phyloP scores from a whole-genome alignment of 192 early-diverging fungal species.

The Coemansia javaensis region DNA sequence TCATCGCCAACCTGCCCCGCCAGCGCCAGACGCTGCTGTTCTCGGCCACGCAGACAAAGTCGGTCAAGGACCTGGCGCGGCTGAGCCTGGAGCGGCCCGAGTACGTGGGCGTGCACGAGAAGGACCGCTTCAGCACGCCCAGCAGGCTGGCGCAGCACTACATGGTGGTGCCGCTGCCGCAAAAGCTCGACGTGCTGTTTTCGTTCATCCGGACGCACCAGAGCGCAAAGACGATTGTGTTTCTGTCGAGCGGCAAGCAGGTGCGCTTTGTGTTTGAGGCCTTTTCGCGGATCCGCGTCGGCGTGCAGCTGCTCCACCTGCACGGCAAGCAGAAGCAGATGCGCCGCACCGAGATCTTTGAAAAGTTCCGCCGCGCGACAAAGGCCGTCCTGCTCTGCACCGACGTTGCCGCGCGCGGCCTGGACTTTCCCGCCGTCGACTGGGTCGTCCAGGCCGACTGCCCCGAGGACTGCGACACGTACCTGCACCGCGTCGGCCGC shows the following conservation, averaged over 20 bases:
- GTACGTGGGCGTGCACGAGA: conserved; percentile 92
- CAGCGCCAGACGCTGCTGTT: conserved; percentile 91
- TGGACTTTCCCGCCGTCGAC: conserved; percentile 97
- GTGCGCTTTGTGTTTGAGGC: conserved; percentile 91
- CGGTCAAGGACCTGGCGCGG: conserved; percentile 89
- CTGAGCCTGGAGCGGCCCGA: conserved; percentile 86
- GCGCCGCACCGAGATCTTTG: conserved; percentile 90
- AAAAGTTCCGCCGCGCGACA: conserved; percentile 75
- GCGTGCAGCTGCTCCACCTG: conserved; percentile 82
- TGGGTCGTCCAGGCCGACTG: conserved; percentile 99
- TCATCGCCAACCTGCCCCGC: conserved; percentile 75
- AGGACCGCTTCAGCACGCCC: conserved; percentile 75
- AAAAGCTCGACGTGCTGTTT: conserved; percentile 94
- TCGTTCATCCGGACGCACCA: conserved; percentile 95
- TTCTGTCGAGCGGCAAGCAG: conserved; percentile 95
- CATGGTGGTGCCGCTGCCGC: conserved; percentile 71
- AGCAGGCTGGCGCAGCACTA: conserved; percentile 80
- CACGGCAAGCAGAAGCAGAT: conserved; percentile 98
- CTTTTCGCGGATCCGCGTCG: conserved; percentile 93
- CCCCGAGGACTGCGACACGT: conserved; percentile 93
- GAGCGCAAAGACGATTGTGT: conserved; percentile 84
- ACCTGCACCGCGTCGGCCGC: conserved; percentile 97
- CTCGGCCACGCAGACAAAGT: conserved; percentile 96
- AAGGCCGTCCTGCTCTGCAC: conserved; percentile 84
- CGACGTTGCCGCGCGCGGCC: conserved; percentile 91